Percentiles rank a stretch among this genome's conserved stretches.
These are phyloP conservation scores for Candida sp. DNA, from an alignment of 1,139 yeast genomes.

Conservation along the genomic window DNA sequence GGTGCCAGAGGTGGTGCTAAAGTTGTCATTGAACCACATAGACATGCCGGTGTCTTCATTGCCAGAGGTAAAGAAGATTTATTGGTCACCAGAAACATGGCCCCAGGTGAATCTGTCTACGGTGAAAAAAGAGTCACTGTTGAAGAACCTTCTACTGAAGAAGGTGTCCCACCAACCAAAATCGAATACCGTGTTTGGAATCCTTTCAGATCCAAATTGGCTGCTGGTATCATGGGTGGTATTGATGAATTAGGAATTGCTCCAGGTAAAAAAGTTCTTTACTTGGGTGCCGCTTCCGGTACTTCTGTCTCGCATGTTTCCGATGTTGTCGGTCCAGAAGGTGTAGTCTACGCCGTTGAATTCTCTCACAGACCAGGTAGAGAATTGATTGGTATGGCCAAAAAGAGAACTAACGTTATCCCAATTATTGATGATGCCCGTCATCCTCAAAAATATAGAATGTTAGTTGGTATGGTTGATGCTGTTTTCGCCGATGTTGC, in stretches of 20 bases:
- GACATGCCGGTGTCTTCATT: constrained; percentile 97
- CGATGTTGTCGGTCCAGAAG: constrained; percentile 98
- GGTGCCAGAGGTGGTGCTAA: constrained; percentile 86
- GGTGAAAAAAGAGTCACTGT: constrained; percentile 96
- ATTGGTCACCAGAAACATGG: constrained; percentile 92
- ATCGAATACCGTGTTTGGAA: constrained; percentile 99
- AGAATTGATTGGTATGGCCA: constrained; percentile 99
- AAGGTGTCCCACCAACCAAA: constrained; percentile 88
- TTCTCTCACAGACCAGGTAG: constrained; percentile 99
- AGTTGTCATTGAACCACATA: constrained; percentile 97
- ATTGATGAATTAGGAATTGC: constrained; percentile 95
- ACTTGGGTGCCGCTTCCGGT: constrained; percentile 99
- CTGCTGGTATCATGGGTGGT: constrained; percentile 99
- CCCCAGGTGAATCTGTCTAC: constrained; percentile 98
- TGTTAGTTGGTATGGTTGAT: constrained; percentile 98
- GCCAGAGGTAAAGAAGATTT: constrained; percentile 99
- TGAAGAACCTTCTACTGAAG: constrained; percentile 88
- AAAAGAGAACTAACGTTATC: constrained; percentile 98
- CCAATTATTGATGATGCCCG: constrained; percentile 99
- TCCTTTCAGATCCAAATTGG: constrained; percentile 99
- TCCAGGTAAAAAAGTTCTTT: constrained; percentile 97
- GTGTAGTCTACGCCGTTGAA: constrained; percentile 97
- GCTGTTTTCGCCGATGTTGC: constrained; percentile 99
- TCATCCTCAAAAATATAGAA: constrained; percentile 99
- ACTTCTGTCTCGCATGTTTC: constrained; percentile 98